A percentile compares a stretch with the other conserved stretches of the same genome.
Evolutionary conservation across 805 yeast genomes (phyloP).

Genomic region (Ogataea philodendri): DNA sequence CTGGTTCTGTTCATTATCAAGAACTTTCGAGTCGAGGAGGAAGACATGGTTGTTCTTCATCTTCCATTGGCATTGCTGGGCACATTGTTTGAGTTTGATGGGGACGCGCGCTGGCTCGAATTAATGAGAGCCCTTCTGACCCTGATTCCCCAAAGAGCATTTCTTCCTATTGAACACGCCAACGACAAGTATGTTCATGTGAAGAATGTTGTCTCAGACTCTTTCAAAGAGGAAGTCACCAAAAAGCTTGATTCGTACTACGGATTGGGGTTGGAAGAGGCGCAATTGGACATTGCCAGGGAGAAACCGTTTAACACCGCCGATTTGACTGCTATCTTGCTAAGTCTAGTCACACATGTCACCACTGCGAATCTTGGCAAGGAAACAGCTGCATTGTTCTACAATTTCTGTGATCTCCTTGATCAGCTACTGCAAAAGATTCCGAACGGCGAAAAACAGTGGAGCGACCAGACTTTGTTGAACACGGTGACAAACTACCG

Average conservation of each 20-base stretch:
- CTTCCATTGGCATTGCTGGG: conserved; percentile 66
- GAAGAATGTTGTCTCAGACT: conserved; percentile 9
- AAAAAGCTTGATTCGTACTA: conserved; percentile 22
- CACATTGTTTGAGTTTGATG: conserved; percentile 34
- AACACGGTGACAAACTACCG: conserved; percentile 31
- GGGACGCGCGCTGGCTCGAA: conserved; percentile 36
- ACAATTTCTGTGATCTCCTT: conserved; percentile 36
- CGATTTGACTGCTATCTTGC: conserved; percentile 42
- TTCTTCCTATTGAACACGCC: conserved; percentile 51
- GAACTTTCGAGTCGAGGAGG: conserved; percentile 76
- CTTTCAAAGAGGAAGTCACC: conserved; percentile 12
- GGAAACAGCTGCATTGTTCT: conserved; percentile 24
- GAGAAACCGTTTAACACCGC: conserved; percentile 33
- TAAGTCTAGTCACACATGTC: conserved; percentile 33
- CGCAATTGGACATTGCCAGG: conserved; percentile 2
- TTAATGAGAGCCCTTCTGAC: conserved; percentile 46
- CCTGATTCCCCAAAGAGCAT: conserved; percentile 62
- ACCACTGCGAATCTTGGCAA: conserved; percentile 17
- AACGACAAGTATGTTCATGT: conserved; percentile 16
- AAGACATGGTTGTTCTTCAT: conserved; percentile 77
- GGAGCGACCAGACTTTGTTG: conserved; percentile 30
- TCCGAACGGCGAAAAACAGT: conserved; percentile 37
- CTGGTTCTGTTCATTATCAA: conserved; percentile 58
- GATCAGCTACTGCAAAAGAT: conserved; percentile 42
- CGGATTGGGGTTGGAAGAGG: conserved; percentile 7